These are phyloP conservation scores for Penstemon newberryi DNA, from an alignment of 257 asterid species.

Conservation along the genomic window DNA sequence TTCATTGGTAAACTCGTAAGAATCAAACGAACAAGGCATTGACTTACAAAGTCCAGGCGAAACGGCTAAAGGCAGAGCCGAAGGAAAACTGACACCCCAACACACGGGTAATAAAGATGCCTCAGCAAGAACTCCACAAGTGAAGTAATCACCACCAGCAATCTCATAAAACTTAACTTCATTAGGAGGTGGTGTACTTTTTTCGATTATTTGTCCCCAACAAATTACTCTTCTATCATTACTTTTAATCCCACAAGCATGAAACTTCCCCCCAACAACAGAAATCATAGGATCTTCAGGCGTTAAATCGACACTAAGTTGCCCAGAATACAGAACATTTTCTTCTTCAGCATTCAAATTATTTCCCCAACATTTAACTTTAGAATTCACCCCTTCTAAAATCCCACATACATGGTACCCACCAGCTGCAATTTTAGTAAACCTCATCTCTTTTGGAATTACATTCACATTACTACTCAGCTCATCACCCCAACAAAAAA, in stretches of 20 bases:
- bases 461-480: slow-evolving; percentile 60
- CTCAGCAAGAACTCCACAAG: slow-evolving; percentile 78
- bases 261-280: slow-evolving; percentile 79
- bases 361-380: slow-evolving; percentile 73
- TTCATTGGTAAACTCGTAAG: slow-evolving; percentile 52
- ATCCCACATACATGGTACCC: slow-evolving; percentile 94
- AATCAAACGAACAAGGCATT: slow-evolving; percentile 54
- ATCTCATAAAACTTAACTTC: slow-evolving; percentile 69
- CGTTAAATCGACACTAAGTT: slow-evolving; percentile 49
- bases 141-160: slow-evolving; percentile 89
- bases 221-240: slow-evolving; percentile 69
- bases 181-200: slow-evolving; percentile 72
- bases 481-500: slow-evolving; percentile 91
- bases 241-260: slow-evolving; percentile 80
- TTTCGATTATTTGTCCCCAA: slow-evolving; percentile 75
- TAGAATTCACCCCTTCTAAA: slow-evolving; percentile 53
- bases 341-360: slow-evolving; percentile 60
- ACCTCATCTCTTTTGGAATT: slow-evolving; percentile 53
- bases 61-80: slow-evolving; percentile 65
- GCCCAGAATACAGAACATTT: slow-evolving; percentile 40
- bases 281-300: slow-evolving; percentile 67
- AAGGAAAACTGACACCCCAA: slow-evolving; percentile 78
- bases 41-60: slow-evolving; percentile 71
- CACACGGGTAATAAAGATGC: slow-evolving; percentile 67
- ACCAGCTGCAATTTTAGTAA: slow-evolving; percentile 75